Conservation (phyloP, 306 rosid genomes). For the Crotalaria pallida region DNA sequence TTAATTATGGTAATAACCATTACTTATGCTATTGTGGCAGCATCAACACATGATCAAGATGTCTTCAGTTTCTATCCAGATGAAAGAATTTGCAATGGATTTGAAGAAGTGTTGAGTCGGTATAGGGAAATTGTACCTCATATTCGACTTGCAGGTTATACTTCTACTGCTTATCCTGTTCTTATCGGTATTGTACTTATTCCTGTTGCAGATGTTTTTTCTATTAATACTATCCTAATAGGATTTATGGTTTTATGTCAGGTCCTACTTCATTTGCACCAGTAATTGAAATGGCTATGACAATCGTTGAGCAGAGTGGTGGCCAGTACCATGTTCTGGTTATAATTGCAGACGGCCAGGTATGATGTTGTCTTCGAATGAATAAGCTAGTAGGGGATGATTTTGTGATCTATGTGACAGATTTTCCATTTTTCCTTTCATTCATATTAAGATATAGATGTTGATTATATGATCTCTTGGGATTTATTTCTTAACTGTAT, state of each 20-base stretch:
- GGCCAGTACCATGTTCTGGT: slow-evolving; percentile 73
- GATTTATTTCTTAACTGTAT: too few relatives aligned
- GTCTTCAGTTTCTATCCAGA: slow-evolving; percentile 82
- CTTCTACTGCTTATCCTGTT: background rate
- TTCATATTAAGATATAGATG: too few relatives aligned
- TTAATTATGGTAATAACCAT: slow-evolving; percentile 9
- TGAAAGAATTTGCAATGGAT: slow-evolving; percentile 74
- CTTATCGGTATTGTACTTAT: background rate
- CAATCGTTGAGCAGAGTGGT: slow-evolving; percentile 85
- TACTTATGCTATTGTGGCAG: slow-evolving; percentile 46
- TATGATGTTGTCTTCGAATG: slow-evolving; percentile 8
- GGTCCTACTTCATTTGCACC: slow-evolving; percentile 99
- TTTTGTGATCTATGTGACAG: background rate
- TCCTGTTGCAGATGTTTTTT: background rate
- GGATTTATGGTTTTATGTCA: slow-evolving; percentile 27
- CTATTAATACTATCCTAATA: background rate
- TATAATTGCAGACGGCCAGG: slow-evolving; percentile 96
- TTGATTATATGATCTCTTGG: too few relatives aligned
- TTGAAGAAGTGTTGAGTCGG: slow-evolving; percentile 81
- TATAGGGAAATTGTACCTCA: slow-evolving; percentile 77
- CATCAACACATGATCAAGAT: slow-evolving; percentile 84
- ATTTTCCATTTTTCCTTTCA: background rate
- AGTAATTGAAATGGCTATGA: slow-evolving; percentile 85
- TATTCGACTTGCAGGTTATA: slow-evolving; percentile 79
- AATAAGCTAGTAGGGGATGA: background rate